Conservation (phyloP, 1,139 yeast species). For the Pichia sp. region DNA sequence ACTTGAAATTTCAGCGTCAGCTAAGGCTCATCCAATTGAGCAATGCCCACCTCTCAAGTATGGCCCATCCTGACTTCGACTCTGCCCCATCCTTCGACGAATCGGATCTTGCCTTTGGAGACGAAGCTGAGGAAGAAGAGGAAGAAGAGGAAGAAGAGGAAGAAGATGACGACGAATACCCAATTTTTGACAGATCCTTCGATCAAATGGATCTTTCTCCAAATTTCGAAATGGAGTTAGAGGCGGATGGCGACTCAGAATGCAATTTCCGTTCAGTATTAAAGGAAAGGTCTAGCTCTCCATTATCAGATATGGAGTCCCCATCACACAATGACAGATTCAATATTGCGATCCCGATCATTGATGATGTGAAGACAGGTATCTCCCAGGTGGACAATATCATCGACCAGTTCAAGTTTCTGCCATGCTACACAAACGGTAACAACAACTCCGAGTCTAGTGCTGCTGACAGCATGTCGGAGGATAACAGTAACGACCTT, state of each 20-base stretch:
- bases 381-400: slow-evolving; percentile 30
- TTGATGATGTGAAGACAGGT: slow-evolving; percentile 25
- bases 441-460: background rate
- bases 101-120: background rate
- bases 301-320: background rate
- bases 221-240: background rate
- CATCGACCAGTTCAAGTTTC: slow-evolving; percentile 23
- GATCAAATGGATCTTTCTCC: background rate
- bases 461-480: background rate
- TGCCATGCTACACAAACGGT: background rate
- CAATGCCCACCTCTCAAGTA: slow-evolving; percentile 7
- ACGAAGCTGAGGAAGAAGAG: background rate
- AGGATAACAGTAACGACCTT: background rate
- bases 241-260: slow-evolving; percentile 1
- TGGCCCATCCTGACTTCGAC: slow-evolving; percentile 7
- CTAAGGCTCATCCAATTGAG: slow-evolving; percentile 11
- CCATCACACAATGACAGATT: background rate
- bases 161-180: background rate
- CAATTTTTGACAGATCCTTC: background rate
- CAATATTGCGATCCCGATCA: slow-evolving; percentile 5
- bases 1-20: slow-evolving; percentile 15
- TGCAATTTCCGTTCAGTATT: background rate
- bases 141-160: background rate
- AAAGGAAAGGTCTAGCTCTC: slow-evolving; percentile 3
- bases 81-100: background rate